phyloP scores from a whole-genome alignment of 2,329 filamentous ascomycete species.

The Venturia oleaginea region DNA sequence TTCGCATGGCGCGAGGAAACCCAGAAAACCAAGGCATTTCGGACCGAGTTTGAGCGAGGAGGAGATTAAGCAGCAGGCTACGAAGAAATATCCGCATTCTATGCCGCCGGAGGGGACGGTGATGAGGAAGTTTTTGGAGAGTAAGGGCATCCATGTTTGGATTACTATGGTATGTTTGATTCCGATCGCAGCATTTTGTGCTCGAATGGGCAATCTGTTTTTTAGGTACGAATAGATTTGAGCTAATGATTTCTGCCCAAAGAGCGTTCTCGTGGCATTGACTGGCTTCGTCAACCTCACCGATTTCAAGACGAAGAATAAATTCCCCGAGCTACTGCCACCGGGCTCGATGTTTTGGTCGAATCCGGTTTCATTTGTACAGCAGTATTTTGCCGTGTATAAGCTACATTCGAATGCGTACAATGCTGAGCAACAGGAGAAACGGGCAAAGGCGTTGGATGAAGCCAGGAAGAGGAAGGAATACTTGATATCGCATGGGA shows the following conservation, averaged over 20 bases:
- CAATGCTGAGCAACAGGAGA: slow-evolving; percentile 58
- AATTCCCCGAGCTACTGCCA: slow-evolving; percentile 67
- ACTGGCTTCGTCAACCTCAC: slow-evolving; percentile 64
- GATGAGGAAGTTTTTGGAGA: slow-evolving; percentile 77
- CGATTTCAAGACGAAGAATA: slow-evolving; percentile 71
- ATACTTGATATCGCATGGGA: slow-evolving; percentile 77
- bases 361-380: slow-evolving; percentile 60
- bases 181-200: background rate
- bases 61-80: slow-evolving; percentile 57
- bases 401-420: slow-evolving; percentile 66
- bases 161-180: slow-evolving; percentile 64
- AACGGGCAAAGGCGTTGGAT: slow-evolving; percentile 63
- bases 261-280: slow-evolving; percentile 61
- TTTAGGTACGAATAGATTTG: background rate
- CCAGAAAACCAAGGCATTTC: slow-evolving; percentile 44
- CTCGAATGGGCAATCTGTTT: background rate
- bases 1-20: slow-evolving; percentile 62
- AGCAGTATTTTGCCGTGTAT: slow-evolving; percentile 62
- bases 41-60: slow-evolving; percentile 60
- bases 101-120: slow-evolving; percentile 78
- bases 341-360: slow-evolving; percentile 56
- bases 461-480: slow-evolving; percentile 80
- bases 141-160: slow-evolving; percentile 63
- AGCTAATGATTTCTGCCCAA: background rate
- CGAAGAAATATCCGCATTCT: slow-evolving; percentile 75